Base-by-base conservation (phyloP, 495 filamentous ascomycete genomes). In the Penicillium pulvis region DNA sequence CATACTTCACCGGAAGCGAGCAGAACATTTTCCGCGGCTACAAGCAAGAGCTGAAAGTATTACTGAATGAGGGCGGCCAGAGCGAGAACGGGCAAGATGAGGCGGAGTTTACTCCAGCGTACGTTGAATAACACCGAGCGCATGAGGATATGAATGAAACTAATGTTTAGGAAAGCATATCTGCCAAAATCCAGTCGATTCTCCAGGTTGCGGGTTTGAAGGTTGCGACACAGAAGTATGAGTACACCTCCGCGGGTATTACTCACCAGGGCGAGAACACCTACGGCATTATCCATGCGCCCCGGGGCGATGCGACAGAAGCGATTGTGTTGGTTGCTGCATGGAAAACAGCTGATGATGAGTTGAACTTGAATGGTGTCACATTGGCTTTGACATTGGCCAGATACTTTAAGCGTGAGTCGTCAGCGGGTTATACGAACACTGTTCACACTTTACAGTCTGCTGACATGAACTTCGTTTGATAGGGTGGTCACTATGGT, bases 301-400 rank as follows among this genome's bases (percentile, higher is more conserved):
- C 94, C 4, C 84, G 94, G 26, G 92, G 94, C 30, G 94, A 98
- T 78, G 94, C 95, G n/a, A 98, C 95, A 4, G 94, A 98, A 74
- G 95, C 94, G 17, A 90, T 98, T 66, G 94, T 98, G 35, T 77
- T 98, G 19, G 87, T 95, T 31, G 92, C 88, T 41, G 88, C 91
- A 2, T 97, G 92, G 92, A 83, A 80, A 70, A 98, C 94, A 52
- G 87, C 89, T 62, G 84, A 91, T 56, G 86, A 85, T 5, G 82
- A 88, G 62, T 67, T 93, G 61, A 98, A 98, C 71, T 77, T 88
- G 59, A 93, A 90, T 62, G 94, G 93, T 19, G 84, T 98, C 17
- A 89, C 91, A 2, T 82, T 98, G 46, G 86, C 89, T 9, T 74
- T 98, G 65, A 91, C 93, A 0, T 75, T 98, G 57, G 91, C 92